Evolutionary conservation across 495 filamentous ascomycete species (phyloP).

Genomic region (Aspergillus panamensis): DNA sequence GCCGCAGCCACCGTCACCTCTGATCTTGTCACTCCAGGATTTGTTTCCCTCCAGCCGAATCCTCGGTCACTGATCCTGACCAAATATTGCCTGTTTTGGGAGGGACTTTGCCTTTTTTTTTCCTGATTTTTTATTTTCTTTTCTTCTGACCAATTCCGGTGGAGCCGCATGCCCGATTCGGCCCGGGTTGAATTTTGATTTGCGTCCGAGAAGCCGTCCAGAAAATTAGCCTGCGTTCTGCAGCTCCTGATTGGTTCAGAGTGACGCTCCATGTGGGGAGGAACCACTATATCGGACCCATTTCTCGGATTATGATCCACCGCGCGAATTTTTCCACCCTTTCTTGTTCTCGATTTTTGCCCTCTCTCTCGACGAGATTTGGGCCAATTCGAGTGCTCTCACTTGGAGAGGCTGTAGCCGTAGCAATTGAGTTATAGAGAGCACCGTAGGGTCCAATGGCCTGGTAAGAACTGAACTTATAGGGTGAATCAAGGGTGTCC

Average conservation of each 20-base stretch:
- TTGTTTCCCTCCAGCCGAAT: constrained; percentile 15
- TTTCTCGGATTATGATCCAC: constrained; percentile 17
- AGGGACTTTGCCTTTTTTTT: neutral
- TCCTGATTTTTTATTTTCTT: neutral
- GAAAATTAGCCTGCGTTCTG: constrained; percentile 12
- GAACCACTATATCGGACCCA: constrained; percentile 27
- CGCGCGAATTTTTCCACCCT: constrained; percentile 15
- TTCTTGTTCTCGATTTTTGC: constrained; percentile 10
- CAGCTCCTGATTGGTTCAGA: constrained; percentile 3
- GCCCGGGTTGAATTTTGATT: constrained; percentile 22
- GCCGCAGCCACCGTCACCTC: too few relatives aligned
- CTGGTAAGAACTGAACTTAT: neutral
- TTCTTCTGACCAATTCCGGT: constrained; percentile 17
- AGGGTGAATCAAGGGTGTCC: neutral
- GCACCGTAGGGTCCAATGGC: neutral
- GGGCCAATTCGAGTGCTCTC: neutral
- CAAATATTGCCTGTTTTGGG: neutral
- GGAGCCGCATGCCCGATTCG: constrained; percentile 32
- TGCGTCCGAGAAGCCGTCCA: constrained; percentile 24
- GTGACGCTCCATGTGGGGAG: constrained; percentile 15
- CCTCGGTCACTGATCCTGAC: constrained; percentile 3
- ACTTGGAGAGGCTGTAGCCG: neutral
- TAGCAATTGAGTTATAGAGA: constrained; percentile 5
- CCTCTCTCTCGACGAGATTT: neutral
- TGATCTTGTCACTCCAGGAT: constrained; percentile 5